phyloP scores from a whole-genome alignment of 1,284 basidiomycete species.

The Crepidotus sp. region DNA sequence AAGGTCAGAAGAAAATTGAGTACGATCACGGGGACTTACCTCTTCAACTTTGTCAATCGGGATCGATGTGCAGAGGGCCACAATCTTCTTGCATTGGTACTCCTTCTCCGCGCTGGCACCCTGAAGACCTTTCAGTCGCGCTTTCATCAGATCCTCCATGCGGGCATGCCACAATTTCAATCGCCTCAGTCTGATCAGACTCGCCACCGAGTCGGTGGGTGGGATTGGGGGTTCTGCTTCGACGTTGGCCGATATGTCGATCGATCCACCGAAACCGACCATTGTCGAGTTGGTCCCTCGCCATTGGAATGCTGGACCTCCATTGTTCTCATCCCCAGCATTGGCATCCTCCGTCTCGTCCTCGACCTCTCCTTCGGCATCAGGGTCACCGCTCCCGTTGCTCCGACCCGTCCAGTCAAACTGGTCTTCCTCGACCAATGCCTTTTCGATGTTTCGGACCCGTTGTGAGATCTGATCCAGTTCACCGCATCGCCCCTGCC shows the following conservation, averaged over 20 bases:
- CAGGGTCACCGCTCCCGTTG: conserved; percentile 17
- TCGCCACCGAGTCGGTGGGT: conserved; percentile 44
- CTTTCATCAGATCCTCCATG: conserved; percentile 66
- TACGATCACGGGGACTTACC: conserved; percentile 42
- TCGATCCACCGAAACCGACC: conserved; percentile 40
- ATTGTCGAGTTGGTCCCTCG: conserved; percentile 58
- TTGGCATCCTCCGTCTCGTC: conserved; percentile 29
- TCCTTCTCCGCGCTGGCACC: conserved; percentile 80
- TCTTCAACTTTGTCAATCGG: conserved; percentile 84
- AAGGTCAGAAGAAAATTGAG: conserved; percentile 13
- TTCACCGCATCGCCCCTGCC: conserved; percentile 64
- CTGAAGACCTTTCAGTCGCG: conserved; percentile 61
- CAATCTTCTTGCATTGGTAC: conserved; percentile 84
- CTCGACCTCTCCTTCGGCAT: conserved; percentile 41
- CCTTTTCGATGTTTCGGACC: conserved; percentile 73
- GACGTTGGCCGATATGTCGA: conserved; percentile 47
- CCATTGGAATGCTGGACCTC: conserved; percentile 53
- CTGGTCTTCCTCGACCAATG: conserved; percentile 64
- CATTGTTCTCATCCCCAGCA: conserved; percentile 22
- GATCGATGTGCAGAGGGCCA: conserved; percentile 83
- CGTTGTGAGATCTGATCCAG: conserved; percentile 73
- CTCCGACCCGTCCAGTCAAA: conserved; percentile 85
- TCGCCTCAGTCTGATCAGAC: conserved; percentile 63
- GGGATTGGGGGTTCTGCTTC: conserved; percentile 65
- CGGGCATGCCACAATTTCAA: conserved; percentile 77